These are phyloP conservation scores for Metschnikowia reukaufii DNA, from an alignment of 805 yeast genomes.

Conservation along the genomic window DNA sequence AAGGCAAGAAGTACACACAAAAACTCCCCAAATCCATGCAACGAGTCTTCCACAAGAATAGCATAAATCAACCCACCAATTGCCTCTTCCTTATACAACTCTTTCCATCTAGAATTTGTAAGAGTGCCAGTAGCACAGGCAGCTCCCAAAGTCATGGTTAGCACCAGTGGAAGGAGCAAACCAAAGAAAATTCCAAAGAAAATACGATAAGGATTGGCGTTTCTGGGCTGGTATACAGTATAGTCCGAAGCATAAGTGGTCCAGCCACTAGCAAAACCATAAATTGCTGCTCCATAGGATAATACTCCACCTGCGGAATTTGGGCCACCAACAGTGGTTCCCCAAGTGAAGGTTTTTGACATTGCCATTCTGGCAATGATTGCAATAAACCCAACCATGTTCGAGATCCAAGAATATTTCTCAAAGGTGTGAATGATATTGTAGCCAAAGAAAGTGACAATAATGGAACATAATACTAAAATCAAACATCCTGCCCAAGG, in stretches of 20 bases:
- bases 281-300: slow-evolving; percentile 78
- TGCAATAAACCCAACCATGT: slow-evolving; percentile 66
- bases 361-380: slow-evolving; percentile 74
- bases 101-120: slow-evolving; percentile 43
- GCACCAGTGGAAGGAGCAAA: slow-evolving; percentile 63
- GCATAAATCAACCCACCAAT: slow-evolving; percentile 84
- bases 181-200: slow-evolving; percentile 67
- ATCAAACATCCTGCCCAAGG: slow-evolving; percentile 90
- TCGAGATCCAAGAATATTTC: slow-evolving; percentile 88
- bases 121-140: slow-evolving; percentile 73
- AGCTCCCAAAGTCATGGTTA: slow-evolving; percentile 80
- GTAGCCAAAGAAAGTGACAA: slow-evolving; percentile 84
- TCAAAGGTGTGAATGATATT: slow-evolving; percentile 78
- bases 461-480: slow-evolving; percentile 62
- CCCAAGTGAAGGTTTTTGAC: slow-evolving; percentile 56
- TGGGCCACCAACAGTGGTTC: slow-evolving; percentile 46
- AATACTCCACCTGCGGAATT: slow-evolving; percentile 74
- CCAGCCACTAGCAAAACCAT: slow-evolving; percentile 95
- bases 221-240: slow-evolving; percentile 79
- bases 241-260: slow-evolving; percentile 90
- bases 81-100: slow-evolving; percentile 51
- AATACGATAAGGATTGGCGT: slow-evolving; percentile 56
- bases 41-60: slow-evolving; percentile 72
- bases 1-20: slow-evolving; percentile 81
- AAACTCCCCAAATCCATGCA: slow-evolving; percentile 88